phyloP scores from a whole-genome alignment of 495 filamentous ascomycete species.

The Haplographium delicatum region DNA sequence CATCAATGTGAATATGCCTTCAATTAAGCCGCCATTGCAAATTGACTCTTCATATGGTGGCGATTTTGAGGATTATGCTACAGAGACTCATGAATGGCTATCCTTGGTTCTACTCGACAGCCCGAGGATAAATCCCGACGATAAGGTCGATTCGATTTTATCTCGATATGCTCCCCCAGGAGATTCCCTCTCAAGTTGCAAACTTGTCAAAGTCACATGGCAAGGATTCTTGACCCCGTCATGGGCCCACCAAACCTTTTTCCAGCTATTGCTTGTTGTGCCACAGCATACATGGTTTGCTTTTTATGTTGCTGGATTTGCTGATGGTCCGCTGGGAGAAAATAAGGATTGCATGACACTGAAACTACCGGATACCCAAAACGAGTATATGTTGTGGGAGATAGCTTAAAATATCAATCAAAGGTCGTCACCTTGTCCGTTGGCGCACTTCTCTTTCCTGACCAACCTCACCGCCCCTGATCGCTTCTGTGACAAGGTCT shows the following conservation, averaged over 20 bases:
- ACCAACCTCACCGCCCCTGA: constrained; percentile 48
- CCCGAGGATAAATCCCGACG: constrained; percentile 59
- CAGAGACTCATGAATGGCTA: constrained; percentile 78
- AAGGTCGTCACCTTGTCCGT: constrained; percentile 43
- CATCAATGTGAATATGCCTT: constrained; percentile 41
- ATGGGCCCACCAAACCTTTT: constrained; percentile 39
- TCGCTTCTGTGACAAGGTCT: constrained; percentile 63
- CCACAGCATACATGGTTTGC: constrained; percentile 46
- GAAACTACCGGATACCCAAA: constrained; percentile 35
- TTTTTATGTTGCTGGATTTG: constrained; percentile 40
- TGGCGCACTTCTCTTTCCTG: constrained; percentile 58
- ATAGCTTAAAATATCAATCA: constrained; percentile 21
- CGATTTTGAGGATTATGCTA: constrained; percentile 55
- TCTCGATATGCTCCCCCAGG: constrained; percentile 70
- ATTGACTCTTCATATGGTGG: constrained; percentile 35
- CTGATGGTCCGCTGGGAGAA: constrained; percentile 35
- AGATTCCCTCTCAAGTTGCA: constrained; percentile 14
- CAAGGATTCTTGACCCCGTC: constrained; percentile 43
- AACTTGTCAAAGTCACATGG: constrained; percentile 48
- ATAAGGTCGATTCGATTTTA: constrained; percentile 74
- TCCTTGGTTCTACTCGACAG: constrained; percentile 67
- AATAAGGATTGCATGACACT: constrained; percentile 42
- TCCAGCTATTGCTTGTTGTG: constrained; percentile 33
- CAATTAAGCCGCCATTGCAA: constrained; percentile 38
- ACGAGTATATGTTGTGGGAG: constrained; percentile 52